phyloP scores from a whole-genome alignment of 1,284 basidiomycete genomes.

The Trichosporon inkin region DNA sequence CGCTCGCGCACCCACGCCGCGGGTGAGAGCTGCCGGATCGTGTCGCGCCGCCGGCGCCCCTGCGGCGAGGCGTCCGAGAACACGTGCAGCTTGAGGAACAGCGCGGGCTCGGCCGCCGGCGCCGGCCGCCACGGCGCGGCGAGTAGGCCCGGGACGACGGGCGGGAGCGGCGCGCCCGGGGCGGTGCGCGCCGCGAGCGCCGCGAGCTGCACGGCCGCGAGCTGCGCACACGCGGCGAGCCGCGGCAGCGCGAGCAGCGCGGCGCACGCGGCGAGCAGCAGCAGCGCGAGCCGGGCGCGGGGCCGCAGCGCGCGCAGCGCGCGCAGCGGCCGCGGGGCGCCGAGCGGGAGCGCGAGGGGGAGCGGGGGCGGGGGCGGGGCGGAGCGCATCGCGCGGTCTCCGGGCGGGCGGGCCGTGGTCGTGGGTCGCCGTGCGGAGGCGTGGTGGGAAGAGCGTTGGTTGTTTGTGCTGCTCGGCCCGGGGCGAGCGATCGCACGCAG shows the following conservation, averaged over 20 bases:
- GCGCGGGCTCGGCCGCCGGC: constrained; percentile 7
- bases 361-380: no score
- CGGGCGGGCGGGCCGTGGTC: no score
- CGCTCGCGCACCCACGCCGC: constrained; percentile 17
- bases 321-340: no score
- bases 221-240: neutral
- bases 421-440: no score
- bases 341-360: no score
- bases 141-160: neutral
- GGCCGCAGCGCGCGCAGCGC: no score
- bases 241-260: neutral
- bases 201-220: neutral
- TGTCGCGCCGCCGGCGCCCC: constrained; percentile 15
- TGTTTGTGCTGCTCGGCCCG: no score
- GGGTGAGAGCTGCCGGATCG: constrained; percentile 24
- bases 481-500: no score
- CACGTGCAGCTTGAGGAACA: constrained; percentile 33
- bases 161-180: neutral
- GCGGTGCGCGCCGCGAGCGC: neutral
- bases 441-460: no score
- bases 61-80: constrained; percentile 26
- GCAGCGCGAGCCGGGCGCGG: no score
- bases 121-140: neutral
- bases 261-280: no score
- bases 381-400: no score